phyloP scores from a whole-genome alignment of 179 eudicot genomes.

The Spinacia oleracea region DNA sequence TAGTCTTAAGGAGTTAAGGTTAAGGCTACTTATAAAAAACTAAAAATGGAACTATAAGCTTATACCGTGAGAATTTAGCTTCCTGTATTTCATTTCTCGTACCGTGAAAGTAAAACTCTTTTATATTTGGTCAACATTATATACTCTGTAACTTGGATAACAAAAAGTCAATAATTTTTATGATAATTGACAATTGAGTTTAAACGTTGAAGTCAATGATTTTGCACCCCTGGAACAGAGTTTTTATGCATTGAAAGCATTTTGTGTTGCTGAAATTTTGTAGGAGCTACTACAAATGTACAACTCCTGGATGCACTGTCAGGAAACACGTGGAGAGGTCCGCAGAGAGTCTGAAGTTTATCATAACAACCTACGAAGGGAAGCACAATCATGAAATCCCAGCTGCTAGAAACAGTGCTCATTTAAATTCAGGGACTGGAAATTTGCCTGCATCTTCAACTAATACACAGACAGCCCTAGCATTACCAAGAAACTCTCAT shows the following conservation, averaged over 20 bases:
- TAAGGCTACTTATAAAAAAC: too few relatives aligned
- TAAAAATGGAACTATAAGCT: too few relatives aligned
- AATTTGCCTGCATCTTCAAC: constrained; percentile 1
- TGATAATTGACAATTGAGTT: too few relatives aligned
- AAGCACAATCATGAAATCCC: constrained; percentile 10
- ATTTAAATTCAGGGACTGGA: constrained; percentile 5
- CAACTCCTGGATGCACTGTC: constrained; percentile 9
- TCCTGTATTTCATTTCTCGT: too few relatives aligned
- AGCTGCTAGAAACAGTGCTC: background rate
- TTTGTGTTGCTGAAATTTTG: background rate
- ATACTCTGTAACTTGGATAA: too few relatives aligned
- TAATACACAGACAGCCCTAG: constrained; percentile 27
- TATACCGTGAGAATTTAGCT: too few relatives aligned
- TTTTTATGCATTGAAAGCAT: background rate
- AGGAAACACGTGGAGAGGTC: constrained; percentile 21
- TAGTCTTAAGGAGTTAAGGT: too few relatives aligned
- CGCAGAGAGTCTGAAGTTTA: background rate
- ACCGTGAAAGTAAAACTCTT: too few relatives aligned
- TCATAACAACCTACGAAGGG: constrained; percentile 7
- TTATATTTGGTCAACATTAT: too few relatives aligned
- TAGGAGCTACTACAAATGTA: constrained; percentile 22
- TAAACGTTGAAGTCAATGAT: too few relatives aligned
- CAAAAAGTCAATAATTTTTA: too few relatives aligned
- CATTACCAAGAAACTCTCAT: constrained; percentile 38
- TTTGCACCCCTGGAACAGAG: background rate